Conservation (phyloP, 2,329 filamentous ascomycete species). For the Aspergillus uvarum region DNA sequence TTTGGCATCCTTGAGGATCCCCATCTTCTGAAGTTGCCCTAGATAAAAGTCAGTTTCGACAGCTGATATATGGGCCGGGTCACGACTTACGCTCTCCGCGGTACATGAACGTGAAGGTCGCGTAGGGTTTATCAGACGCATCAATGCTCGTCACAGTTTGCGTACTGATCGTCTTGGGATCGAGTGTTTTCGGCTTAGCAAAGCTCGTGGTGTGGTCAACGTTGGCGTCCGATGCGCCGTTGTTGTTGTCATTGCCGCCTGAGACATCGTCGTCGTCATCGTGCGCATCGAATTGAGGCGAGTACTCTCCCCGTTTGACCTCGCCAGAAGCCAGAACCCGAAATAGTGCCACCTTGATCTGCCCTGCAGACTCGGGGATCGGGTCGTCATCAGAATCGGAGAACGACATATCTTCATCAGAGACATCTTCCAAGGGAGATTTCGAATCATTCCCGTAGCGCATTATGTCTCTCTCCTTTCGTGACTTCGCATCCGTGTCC, state of each 20-base stretch:
- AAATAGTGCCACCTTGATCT: constrained; percentile 98
- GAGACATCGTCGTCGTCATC: constrained; percentile 80
- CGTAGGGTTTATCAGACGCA: constrained; percentile 92
- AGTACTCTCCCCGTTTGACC: constrained; percentile 97
- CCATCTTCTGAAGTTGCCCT: constrained; percentile 98
- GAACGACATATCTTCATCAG: constrained; percentile 66
- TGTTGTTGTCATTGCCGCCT: constrained; percentile 54
- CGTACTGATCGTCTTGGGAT: constrained; percentile 96
- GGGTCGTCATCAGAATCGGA: constrained; percentile 83
- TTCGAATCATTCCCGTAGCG: constrained; percentile 77
- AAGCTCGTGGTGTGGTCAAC: constrained; percentile 97
- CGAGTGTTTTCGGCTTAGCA: constrained; percentile 90
- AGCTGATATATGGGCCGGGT: not conserved
- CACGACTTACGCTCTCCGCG: constrained; percentile 78
- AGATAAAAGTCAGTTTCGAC: not conserved
- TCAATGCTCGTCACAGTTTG: constrained; percentile 99
- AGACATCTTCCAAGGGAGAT: constrained; percentile 69
- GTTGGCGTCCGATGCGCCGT: constrained; percentile 69
- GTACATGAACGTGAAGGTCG: constrained; percentile 97
- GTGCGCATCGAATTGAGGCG: constrained; percentile 93
- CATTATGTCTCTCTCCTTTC: constrained; percentile 59
- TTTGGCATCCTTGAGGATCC: constrained; percentile 72
- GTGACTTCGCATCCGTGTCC: constrained; percentile 36
- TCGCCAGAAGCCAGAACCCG: constrained; percentile 92
- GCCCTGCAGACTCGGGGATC: constrained; percentile 84